Base-by-base conservation (phyloP, 1,284 basidiomycete genomes). In the Cystobasidiaceae sp. region DNA sequence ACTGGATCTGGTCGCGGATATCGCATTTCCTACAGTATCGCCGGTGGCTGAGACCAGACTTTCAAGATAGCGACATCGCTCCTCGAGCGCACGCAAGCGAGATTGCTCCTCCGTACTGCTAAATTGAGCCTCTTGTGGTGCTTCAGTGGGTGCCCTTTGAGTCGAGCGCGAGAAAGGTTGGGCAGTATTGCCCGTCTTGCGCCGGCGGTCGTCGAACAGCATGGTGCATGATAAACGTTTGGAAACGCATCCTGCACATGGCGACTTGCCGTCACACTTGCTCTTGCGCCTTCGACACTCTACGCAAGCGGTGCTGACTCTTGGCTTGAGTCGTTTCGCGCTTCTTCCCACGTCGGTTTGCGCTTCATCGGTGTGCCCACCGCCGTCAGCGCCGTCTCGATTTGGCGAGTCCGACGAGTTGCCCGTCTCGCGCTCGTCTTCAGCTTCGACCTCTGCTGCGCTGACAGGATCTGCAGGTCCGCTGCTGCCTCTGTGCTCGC, bases 241-340 rank as follows among this genome's bases (percentile, higher is more conserved):
- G n/a, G 52, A 23, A 9, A 19, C 7, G 19, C 52, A 56, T 25
- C 37, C 52, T 41, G 52, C 41, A 33, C 52, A 56, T 19, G 52
- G 52, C 19, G 52, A 43, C 17, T 56, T 56, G 17, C 52, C 52
- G 32, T 56, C 52, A n/a, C 52, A 56, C 19, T 56, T 56, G 39
- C 52, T 56, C 37, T 56, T 56, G 37, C 52, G 34, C 25, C 52
- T 41, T 7, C 52, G 52, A 30, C 52, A 56, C 27, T 56, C 52
- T 28, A 56, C n/a, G 28, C 52, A 56, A 3, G 52, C 52, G 41
- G 52, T 56, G 39, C 52, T 56, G 52, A 56, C 52, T 34, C 52
- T 56, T 27, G 21, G 19, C 39, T 56, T 56, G n/a, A n/a, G n/a
- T n/a, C n/a, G n/a, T n/a, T n/a, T n/a, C n/a, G n/a, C n/a, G n/a